Conservation (phyloP, 192 early-diverging fungal species). For the Chytriomyces sp. region DNA sequence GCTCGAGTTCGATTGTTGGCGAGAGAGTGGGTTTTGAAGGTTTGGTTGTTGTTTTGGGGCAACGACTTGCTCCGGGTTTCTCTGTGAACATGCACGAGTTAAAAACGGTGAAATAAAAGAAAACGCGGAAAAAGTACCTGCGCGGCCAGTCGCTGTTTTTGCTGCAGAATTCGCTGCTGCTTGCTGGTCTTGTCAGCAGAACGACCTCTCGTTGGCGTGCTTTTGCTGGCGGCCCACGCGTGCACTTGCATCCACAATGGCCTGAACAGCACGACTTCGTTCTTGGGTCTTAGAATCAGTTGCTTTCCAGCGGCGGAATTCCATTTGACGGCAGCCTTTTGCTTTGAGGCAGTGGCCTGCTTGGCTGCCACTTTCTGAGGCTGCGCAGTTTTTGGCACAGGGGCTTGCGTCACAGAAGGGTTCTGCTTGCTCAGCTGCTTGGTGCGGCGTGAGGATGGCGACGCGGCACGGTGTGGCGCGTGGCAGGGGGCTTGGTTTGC, state of each 20-base stretch:
- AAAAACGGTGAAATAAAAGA: too few relatives aligned
- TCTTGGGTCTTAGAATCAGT: slow-evolving; percentile 30
- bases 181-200: slow-evolving; percentile 26
- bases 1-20: neutral
- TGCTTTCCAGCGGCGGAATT: slow-evolving; percentile 28
- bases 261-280: slow-evolving; percentile 17
- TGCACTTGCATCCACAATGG: slow-evolving; percentile 29
- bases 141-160: slow-evolving; percentile 18
- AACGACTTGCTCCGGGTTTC: neutral
- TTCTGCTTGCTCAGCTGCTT: slow-evolving; percentile 20
- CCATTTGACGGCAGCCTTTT: slow-evolving; percentile 24
- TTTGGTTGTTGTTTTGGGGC: slow-evolving; percentile 25
- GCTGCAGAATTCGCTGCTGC: slow-evolving; percentile 13
- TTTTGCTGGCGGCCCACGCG: neutral
- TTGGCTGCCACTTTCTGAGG: slow-evolving; percentile 2
- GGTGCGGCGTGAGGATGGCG: neutral
- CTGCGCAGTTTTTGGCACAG: neutral
- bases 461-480: slow-evolving; percentile 13
- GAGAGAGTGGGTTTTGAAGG: neutral
- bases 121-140: too few relatives aligned
- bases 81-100: neutral
- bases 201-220: slow-evolving; percentile 5
- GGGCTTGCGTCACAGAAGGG: slow-evolving; percentile 1
- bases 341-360: neutral
- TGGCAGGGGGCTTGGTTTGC: slow-evolving; percentile 8